A percentile compares a stretch with the other conserved stretches of the same genome.
Evolutionary conservation across 305 asterid species (phyloP).

Genomic region (Withania somnifera): DNA sequence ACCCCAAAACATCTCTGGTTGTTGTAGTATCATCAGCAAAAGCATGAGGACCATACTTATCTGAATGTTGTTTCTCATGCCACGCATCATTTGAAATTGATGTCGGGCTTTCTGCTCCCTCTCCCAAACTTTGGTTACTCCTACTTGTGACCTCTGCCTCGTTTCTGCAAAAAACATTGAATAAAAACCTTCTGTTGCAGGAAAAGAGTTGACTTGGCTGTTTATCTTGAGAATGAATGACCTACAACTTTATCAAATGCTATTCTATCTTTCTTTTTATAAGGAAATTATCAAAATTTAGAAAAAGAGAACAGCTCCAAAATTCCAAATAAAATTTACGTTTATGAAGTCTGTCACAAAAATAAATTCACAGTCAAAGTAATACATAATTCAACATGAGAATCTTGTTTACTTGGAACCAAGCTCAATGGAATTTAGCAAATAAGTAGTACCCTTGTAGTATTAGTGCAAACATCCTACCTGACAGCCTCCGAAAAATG

Average conservation of each 20-base stretch:
- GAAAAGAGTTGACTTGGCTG: neutral
- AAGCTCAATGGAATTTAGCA: neutral
- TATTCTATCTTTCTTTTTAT: neutral
- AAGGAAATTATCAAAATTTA: neutral
- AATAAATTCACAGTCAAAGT: neutral
- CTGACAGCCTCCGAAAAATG: constrained; percentile 17
- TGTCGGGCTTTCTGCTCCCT: constrained; percentile 21
- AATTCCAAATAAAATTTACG: neutral
- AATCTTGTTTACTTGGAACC: neutral
- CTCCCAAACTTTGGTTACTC: constrained; percentile 21
- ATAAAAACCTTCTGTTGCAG: neutral
- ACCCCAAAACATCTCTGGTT: too few species aligned
- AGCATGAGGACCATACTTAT: constrained; percentile 25
- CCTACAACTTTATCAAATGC: neutral
- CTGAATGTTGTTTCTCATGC: constrained; percentile 22
- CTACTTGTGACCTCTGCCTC: constrained; percentile 6
- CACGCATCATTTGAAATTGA: constrained; percentile 16
- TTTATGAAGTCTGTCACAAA: neutral
- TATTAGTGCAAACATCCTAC: constrained; percentile 32
- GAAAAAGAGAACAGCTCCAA: neutral
- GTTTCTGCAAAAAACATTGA: neutral
- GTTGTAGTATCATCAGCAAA: too few species aligned
- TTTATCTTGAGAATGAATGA: neutral
- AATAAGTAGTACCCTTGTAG: neutral
- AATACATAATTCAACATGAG: neutral